phyloP scores from a whole-genome alignment of 495 filamentous ascomycete genomes.

The Aspergillus diversus region DNA sequence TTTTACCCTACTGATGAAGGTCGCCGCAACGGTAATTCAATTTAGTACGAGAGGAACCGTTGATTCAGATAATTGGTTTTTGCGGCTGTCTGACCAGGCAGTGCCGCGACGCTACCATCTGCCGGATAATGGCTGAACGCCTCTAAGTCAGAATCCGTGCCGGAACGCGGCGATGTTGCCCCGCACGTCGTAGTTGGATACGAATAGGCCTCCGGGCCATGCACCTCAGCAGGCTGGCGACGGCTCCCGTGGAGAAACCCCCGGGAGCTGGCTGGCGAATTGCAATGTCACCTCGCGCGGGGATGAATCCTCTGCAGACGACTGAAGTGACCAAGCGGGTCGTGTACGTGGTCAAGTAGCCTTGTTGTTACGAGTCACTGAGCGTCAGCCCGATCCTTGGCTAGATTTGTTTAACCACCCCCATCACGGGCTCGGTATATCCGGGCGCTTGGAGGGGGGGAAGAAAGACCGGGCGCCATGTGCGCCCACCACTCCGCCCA shows the following conservation, averaged over 20 bases:
- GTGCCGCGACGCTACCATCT: slow-evolving; percentile 17
- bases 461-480: background rate
- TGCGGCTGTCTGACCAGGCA: slow-evolving; percentile 17
- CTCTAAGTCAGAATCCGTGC: slow-evolving; percentile 10
- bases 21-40: slow-evolving; percentile 10
- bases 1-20: no score
- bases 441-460: slow-evolving; percentile 17
- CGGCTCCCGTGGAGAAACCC: slow-evolving; percentile 15
- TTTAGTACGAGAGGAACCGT: slow-evolving; percentile 15
- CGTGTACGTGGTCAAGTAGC: slow-evolving; percentile 66
- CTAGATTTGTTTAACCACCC: slow-evolving; percentile 41
- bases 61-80: slow-evolving; percentile 18
- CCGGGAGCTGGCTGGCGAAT: slow-evolving; percentile 47
- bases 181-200: slow-evolving; percentile 10
- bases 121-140: slow-evolving; percentile 16
- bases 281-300: slow-evolving; percentile 64
- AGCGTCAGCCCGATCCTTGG: slow-evolving; percentile 59
- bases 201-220: slow-evolving; percentile 7
- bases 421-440: slow-evolving; percentile 10
- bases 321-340: slow-evolving; percentile 60
- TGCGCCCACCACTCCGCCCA: no score
- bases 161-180: slow-evolving; percentile 9
- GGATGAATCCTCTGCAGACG: slow-evolving; percentile 69
- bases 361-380: slow-evolving; percentile 68
- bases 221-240: slow-evolving; percentile 9